Conservation (phyloP, 2,329 filamentous ascomycete genomes). For the Colletotrichum siamense region DNA sequence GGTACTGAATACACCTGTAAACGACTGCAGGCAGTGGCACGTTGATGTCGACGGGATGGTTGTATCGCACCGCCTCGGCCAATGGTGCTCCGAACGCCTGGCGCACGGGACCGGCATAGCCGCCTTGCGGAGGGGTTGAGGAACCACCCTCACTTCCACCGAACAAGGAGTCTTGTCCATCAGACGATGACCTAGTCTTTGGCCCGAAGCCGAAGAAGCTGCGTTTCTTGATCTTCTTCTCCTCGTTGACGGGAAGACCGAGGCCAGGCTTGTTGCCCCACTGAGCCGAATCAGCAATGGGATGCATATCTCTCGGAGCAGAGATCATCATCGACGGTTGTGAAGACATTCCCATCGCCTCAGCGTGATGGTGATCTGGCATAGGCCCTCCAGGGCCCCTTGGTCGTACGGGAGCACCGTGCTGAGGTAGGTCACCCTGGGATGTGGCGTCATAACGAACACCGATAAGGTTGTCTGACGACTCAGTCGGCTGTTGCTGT, state of each 20-base stretch:
- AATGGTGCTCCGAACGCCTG: slow-evolving; percentile 87
- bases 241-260: slow-evolving; percentile 61
- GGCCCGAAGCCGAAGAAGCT: slow-evolving; percentile 75
- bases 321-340: slow-evolving; percentile 70
- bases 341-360: slow-evolving; percentile 36
- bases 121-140: slow-evolving; percentile 46
- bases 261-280: slow-evolving; percentile 82
- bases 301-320: slow-evolving; percentile 80
- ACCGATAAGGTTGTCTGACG: slow-evolving; percentile 55
- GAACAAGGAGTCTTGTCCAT: slow-evolving; percentile 62
- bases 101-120: slow-evolving; percentile 60
- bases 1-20: slow-evolving; percentile 93
- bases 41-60: slow-evolving; percentile 73
- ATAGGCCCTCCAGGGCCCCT: slow-evolving; percentile 38
- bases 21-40: slow-evolving; percentile 89
- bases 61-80: slow-evolving; percentile 84
- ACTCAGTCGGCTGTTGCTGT: slow-evolving; percentile 31
- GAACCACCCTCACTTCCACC: slow-evolving; percentile 52
- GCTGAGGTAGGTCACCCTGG: slow-evolving; percentile 55
- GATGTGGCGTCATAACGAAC: slow-evolving; percentile 64
- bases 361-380: slow-evolving; percentile 34
- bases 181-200: slow-evolving; percentile 63
- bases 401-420: slow-evolving; percentile 39
- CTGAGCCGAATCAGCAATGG: slow-evolving; percentile 81
- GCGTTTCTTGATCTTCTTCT: slow-evolving; percentile 83